Evolutionary conservation across 352 stramenopile genomes (phyloP).

Genomic region (Globisporangium viniferum): DNA sequence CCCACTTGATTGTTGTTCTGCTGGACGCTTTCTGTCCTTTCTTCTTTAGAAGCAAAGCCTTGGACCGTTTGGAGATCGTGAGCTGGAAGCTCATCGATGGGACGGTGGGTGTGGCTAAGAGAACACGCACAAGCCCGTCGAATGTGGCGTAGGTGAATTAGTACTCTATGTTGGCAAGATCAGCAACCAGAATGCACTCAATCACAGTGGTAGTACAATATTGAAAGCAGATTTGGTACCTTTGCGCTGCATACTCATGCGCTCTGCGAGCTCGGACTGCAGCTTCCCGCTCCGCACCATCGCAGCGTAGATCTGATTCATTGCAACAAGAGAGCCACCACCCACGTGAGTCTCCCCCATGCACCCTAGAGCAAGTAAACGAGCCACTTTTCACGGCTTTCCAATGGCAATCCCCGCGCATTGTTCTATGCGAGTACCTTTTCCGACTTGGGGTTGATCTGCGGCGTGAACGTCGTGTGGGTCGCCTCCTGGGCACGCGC

Average conservation of each 20-base stretch:
- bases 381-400: not conserved
- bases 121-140: not conserved
- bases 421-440: slow-evolving; percentile 22
- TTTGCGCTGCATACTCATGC: slow-evolving; percentile 25
- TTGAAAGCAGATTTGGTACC: not conserved
- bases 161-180: no score
- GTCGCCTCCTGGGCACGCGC: slow-evolving; percentile 27
- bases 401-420: not conserved
- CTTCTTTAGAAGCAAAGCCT: slow-evolving; percentile 31
- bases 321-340: not conserved
- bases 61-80: slow-evolving; percentile 41
- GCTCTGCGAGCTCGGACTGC: slow-evolving; percentile 21
- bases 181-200: not conserved
- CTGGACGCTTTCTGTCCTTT: not conserved
- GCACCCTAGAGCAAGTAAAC: not conserved
- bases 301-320: slow-evolving; percentile 43
- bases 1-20: not conserved
- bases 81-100: slow-evolving; percentile 35
- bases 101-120: slow-evolving; percentile 11
- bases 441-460: slow-evolving; percentile 43
- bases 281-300: slow-evolving; percentile 40
- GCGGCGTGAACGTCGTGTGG: slow-evolving; percentile 45
- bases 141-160: no score
- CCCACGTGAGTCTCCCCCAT: not conserved
- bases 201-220: not conserved